Conservation (phyloP, 2,329 filamentous ascomycete species). For the Aspergillus versicolor region DNA sequence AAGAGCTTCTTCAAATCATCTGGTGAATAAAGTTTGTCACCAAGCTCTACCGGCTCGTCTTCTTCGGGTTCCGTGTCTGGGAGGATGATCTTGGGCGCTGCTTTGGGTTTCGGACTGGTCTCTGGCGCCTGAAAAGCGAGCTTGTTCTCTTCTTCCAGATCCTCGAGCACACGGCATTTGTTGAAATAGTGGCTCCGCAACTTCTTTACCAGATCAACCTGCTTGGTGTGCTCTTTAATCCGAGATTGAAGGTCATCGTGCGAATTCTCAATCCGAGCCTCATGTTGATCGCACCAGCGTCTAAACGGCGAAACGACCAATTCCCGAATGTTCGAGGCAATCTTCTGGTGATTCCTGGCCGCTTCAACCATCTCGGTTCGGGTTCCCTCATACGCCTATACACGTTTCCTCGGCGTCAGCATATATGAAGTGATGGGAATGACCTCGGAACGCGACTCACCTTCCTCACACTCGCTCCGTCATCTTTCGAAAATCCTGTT, state of each 20-base stretch:
- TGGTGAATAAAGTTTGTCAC: constrained; percentile 79
- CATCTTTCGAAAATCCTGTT: constrained; percentile 81
- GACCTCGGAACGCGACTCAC: constrained; percentile 47
- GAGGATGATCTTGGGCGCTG: constrained; percentile 76
- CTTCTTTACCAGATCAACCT: constrained; percentile 87
- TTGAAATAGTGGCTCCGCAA: constrained; percentile 97
- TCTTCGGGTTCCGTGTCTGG: constrained; percentile 68
- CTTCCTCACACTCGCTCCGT: constrained; percentile 94
- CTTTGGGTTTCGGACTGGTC: constrained; percentile 62
- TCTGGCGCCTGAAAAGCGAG: constrained; percentile 88
- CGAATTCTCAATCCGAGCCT: constrained; percentile 83
- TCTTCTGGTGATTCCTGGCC: constrained; percentile 86
- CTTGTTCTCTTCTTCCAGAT: constrained; percentile 98
- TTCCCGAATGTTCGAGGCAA: constrained; percentile 93
- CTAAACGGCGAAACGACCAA: constrained; percentile 92
- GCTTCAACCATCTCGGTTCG: constrained; percentile 91
- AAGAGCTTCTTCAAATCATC: constrained; percentile 92
- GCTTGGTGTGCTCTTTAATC: constrained; percentile 90
- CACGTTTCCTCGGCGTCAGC: constrained; percentile 1
- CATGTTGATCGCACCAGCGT: constrained; percentile 94
- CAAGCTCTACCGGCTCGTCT: constrained; percentile 83
- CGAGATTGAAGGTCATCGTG: constrained; percentile 90
- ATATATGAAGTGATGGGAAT: not conserved
- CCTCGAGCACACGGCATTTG: constrained; percentile 93
- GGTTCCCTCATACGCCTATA: constrained; percentile 88